Base-by-base conservation (phyloP, 495 filamentous ascomycete genomes). In the Talaromyces ruber region DNA sequence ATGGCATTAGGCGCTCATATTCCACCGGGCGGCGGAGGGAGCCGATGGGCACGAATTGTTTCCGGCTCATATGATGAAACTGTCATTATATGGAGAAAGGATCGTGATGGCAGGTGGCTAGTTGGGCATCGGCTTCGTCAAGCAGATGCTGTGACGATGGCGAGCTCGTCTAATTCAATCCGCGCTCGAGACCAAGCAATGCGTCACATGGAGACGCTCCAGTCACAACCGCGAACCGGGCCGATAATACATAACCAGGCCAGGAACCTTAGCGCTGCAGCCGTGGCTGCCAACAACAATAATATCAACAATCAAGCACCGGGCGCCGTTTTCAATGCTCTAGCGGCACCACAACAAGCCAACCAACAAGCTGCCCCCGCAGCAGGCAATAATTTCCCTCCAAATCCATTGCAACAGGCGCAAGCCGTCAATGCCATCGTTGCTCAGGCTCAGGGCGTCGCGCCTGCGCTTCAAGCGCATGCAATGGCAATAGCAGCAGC, bases 61-160 rank as follows among this genome's bases (percentile, higher is more conserved):
- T 95, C 91, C 14, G 94, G 94, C 24, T 96, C 91, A 6, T 98
- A 98, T 66, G 94, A 98, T 66, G 91, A 97, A 74, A 90, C 85
- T 39, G 90, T 98, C 62, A 89, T 97, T 64, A 90, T 98, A 56
- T 98, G 94, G 94, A 88, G 88, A 63, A 86, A 90, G 55, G 88
- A 93, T 61, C 81, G 80, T 25, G 84, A 95, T 64, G 92, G 91
- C 3, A 80, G 84, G 32, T 98, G 94, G 93, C 82, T 83, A 30
- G 81, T 83, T 59, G 84, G 84, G 18, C 86, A 91, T 64, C 77
- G 80, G 34, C 81, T 97, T 9, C 81, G 84, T 12, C 92, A 97
- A 72, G 85, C 72, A 37, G 79, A 83, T 59, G 81, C 85, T n/a
- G 76, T 79, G 11, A 67, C 67, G 32, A 80, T 76, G 47, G 82